These are phyloP conservation scores for Lagenaria siceraria DNA, from an alignment of 306 rosid genomes.

Conservation along the genomic window DNA sequence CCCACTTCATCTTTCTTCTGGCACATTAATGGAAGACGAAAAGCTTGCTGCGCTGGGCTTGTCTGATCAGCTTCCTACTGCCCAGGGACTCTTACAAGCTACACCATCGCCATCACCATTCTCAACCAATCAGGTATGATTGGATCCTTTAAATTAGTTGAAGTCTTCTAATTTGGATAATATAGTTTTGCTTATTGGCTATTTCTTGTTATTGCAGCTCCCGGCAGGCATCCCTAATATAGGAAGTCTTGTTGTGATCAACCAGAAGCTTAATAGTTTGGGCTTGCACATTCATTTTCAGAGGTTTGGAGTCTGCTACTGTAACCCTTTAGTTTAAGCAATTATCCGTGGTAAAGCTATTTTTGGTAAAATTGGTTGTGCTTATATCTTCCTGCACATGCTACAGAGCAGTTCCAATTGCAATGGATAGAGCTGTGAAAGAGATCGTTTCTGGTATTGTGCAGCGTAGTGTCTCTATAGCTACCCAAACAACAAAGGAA, in stretches of 20 bases:
- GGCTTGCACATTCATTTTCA: conserved; percentile 85
- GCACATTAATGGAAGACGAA: conserved; percentile 73
- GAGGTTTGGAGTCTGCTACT: conserved; percentile 41
- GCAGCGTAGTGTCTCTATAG: conserved; percentile 97
- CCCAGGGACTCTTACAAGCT: conserved; percentile 71
- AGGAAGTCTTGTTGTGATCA: conserved; percentile 73
- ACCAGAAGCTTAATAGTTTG: conserved; percentile 52
- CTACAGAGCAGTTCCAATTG: conserved; percentile 71
- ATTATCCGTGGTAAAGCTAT: neutral
- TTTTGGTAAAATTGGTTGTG: neutral
- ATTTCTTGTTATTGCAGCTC: conserved; percentile 29
- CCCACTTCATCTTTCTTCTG: conserved; percentile 68
- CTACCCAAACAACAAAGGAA: conserved; percentile 95
- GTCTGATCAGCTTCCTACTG: conserved; percentile 76
- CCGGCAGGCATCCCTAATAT: conserved; percentile 71
- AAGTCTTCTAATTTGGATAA: neutral
- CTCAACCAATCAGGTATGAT: conserved; percentile 52
- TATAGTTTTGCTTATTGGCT: neutral
- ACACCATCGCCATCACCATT: conserved; percentile 53
- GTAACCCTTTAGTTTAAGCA: neutral
- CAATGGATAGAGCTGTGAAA: conserved; percentile 94
- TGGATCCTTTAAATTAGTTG: neutral
- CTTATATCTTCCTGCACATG: conserved; percentile 12
- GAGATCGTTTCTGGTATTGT: conserved; percentile 77
- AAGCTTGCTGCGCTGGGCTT: conserved; percentile 54